Evolutionary conservation across 306 rosid genomes (phyloP), one percentile per base, ranked within the genome.

Genomic region (Hippophae tibetana): DNA sequence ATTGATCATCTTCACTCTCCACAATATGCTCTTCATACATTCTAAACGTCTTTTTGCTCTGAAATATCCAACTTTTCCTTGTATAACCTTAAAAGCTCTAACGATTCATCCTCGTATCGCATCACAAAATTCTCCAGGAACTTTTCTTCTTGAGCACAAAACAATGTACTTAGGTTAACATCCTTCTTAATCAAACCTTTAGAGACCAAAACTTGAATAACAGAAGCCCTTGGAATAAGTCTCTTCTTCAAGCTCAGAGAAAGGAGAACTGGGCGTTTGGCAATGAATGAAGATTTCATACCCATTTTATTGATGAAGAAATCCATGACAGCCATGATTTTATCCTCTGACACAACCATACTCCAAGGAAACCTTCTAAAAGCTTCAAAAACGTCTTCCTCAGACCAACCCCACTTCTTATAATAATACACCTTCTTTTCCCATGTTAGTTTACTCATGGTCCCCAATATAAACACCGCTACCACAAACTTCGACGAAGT

Each of bases 331-430:
- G 43, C 47, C 62, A 59, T 12, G 7, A 84, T 65, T 60, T 84
- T 82, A 25, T 72, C 64, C 50, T 49, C 55, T 0, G 82, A 79
- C 3, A 18, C 2, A 42, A 31, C 10, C 78, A 84, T 69, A 58
- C 71, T 73, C 5, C 52, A 14, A 1, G 95, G 92, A 5, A 40
- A 40, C 72, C 5, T 75, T 54, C 38, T 26, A 59, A 81, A 84
- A 4, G 81, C 84, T 10, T 38, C 10, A 3, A 43, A 27, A 14
- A 71, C 48, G 5, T 65, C 69, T 7, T 78, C 83, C 11, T 84
- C 76, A 5, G 78, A 60, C 77, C 75, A 87, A 12, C 92, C 95
- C 88, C 86, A 87, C 31, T 40, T 75, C 66, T 60, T 81, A 42
- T 10, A 86, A 41, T 43, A 48, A 5, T 58, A 59, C 7, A 80